Percentiles rank a stretch among this genome's conserved stretches.
Evolutionary conservation across 2,329 filamentous ascomycete species (phyloP).

Genomic region (Alternaria triticina): DNA sequence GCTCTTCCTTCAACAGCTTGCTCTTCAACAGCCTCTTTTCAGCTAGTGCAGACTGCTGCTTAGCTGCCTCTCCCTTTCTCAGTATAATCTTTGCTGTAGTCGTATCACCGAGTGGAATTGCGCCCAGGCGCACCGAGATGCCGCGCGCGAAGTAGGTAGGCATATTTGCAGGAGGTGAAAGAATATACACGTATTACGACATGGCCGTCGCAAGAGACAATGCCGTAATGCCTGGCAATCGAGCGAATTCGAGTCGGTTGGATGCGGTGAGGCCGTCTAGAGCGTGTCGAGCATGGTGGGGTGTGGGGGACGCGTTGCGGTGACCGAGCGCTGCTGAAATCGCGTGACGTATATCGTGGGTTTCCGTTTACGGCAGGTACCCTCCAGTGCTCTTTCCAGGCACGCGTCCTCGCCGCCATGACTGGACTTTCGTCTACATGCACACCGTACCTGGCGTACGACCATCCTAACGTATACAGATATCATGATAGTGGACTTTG

Average conservation of each 20-base stretch:
- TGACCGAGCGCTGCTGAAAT: slow-evolving; percentile 8
- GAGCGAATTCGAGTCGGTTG: neutral
- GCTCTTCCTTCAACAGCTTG: slow-evolving; percentile 30
- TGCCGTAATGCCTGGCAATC: neutral
- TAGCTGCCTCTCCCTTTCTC: slow-evolving; percentile 31
- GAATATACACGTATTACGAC: neutral
- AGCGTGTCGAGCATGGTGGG: slow-evolving; percentile 1
- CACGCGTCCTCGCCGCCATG: neutral
- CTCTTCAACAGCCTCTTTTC: slow-evolving; percentile 28
- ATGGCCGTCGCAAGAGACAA: neutral
- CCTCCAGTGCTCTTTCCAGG: slow-evolving; percentile 7
- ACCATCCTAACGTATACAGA: neutral
- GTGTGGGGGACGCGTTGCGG: slow-evolving; percentile 1
- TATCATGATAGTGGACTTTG: neutral
- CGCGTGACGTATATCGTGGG: slow-evolving; percentile 21
- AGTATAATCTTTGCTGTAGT: slow-evolving; percentile 30
- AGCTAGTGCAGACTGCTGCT: slow-evolving; percentile 23
- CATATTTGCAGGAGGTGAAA: slow-evolving; percentile 23
- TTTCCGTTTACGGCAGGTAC: slow-evolving; percentile 17
- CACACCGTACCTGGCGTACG: neutral
- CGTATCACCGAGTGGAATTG: slow-evolving; percentile 33
- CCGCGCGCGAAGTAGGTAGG: slow-evolving; percentile 40
- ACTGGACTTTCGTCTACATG: neutral
- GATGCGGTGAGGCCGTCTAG: neutral
- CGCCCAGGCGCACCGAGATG: slow-evolving; percentile 32